Conservation (phyloP, 1,139 yeast species). For the Taphrina flavorubra region DNA sequence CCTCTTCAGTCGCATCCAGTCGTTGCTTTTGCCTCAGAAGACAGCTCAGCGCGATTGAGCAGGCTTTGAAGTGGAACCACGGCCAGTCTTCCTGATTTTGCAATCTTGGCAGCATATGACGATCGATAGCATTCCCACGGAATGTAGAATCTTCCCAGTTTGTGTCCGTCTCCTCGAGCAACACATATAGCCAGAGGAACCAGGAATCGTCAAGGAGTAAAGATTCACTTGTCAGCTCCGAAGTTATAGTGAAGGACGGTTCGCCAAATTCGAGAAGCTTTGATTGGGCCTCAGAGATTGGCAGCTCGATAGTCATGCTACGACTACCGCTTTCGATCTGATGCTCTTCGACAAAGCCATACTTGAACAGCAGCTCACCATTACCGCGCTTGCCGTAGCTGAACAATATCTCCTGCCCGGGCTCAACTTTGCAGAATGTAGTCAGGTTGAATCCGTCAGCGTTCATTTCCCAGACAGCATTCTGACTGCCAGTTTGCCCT, state of each 20-base stretch:
- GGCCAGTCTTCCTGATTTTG: not conserved
- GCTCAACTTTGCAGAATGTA: not conserved
- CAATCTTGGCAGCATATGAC: not conserved
- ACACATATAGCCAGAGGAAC: constrained; percentile 5
- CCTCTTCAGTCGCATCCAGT: constrained; percentile 11
- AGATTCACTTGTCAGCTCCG: not conserved
- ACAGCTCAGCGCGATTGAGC: constrained; percentile 3
- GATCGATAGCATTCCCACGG: not conserved
- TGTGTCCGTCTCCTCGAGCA: not conserved
- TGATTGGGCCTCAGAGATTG: not conserved
- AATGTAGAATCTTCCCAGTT: constrained; percentile 3
- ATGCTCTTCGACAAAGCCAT: constrained; percentile 18
- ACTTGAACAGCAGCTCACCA: constrained; percentile 25
- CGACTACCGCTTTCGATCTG: constrained; percentile 21
- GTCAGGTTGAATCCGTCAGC: constrained; percentile 5
- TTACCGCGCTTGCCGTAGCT: constrained; percentile 28
- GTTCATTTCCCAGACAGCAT: constrained; percentile 19
- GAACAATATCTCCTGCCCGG: constrained; percentile 13
- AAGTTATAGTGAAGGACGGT: constrained; percentile 19
- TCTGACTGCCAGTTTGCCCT: constrained; percentile 4
- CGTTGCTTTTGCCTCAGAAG: not conserved
- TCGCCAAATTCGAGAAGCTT: constrained; percentile 4
- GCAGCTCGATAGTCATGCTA: constrained; percentile 21
- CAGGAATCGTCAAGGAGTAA: not conserved
- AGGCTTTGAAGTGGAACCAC: constrained; percentile 12